A percentile compares a stretch with the other conserved stretches of the same genome.
These are phyloP conservation scores for Trichosanthes truncata DNA, from an alignment of 306 rosid genomes.

Conservation along the genomic window DNA sequence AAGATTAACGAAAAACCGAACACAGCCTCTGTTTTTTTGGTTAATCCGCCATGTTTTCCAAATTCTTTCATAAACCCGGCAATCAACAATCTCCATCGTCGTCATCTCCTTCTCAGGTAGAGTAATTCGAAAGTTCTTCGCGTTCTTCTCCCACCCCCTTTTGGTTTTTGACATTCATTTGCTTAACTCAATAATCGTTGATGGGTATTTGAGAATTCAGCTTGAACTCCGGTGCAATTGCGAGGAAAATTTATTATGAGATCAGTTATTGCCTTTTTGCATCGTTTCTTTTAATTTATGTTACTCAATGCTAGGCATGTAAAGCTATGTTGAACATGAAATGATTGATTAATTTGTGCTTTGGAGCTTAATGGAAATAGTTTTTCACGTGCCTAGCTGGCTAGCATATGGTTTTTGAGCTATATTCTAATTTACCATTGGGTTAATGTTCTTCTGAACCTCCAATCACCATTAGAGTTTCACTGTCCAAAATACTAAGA, in stretches of 20 bases:
- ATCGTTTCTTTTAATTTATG: background rate
- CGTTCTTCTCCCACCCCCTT: background rate
- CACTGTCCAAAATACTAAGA: background rate
- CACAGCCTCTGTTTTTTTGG: conserved; percentile 9
- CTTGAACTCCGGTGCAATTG: background rate
- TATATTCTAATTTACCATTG: background rate
- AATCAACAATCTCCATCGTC: conserved; percentile 13
- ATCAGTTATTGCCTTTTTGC: background rate
- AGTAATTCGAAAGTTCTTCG: background rate
- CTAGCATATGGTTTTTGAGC: background rate
- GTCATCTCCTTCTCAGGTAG: conserved; percentile 27
- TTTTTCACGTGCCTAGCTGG: background rate
- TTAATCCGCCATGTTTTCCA: conserved; percentile 48
- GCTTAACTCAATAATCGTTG: background rate
- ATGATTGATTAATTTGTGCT: background rate
- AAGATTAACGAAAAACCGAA: background rate
- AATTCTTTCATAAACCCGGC: conserved; percentile 34
- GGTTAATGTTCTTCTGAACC: background rate
- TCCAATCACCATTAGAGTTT: background rate
- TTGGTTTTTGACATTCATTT: background rate
- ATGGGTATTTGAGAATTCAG: background rate
- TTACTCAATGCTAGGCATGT: background rate
- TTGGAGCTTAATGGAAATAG: background rate
- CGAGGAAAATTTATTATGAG: background rate
- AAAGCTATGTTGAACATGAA: background rate